A percentile compares a stretch with the other conserved stretches of the same genome.
Evolutionary conservation across 257 asterid genomes (phyloP).

Genomic region (Solanum ossicruentum): DNA sequence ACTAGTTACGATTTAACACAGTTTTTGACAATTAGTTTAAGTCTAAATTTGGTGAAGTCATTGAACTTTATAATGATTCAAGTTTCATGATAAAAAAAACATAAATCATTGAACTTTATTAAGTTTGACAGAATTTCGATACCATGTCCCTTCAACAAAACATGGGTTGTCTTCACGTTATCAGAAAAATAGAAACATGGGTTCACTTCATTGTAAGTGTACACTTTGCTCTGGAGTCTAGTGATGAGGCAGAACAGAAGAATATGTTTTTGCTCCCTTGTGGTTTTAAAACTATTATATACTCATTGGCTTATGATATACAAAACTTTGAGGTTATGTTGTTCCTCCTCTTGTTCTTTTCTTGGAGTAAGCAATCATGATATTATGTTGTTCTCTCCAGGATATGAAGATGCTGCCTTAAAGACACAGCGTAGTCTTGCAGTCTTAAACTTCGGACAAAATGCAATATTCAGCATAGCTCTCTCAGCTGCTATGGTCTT

Average conservation of each 20-base stretch:
- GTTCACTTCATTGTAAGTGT: background rate
- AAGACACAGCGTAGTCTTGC: constrained; percentile 92
- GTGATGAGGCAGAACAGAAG: background rate
- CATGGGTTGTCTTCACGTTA: background rate
- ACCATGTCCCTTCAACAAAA: background rate
- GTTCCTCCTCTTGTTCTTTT: background rate
- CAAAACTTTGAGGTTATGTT: background rate
- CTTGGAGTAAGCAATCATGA: background rate
- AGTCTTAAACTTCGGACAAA: constrained; percentile 84
- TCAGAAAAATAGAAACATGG: background rate
- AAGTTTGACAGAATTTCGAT: background rate
- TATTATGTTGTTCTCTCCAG: constrained; percentile 31
- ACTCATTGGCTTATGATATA: background rate
- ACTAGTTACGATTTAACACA: background rate
- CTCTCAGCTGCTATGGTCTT: constrained; percentile 86
- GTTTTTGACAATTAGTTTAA: background rate
- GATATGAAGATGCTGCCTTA: constrained; percentile 90
- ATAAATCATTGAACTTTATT: background rate
- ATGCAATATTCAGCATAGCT: constrained; percentile 72
- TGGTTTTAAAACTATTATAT: background rate
- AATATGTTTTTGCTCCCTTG: background rate
- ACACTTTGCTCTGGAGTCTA: background rate
- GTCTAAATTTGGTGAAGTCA: background rate
- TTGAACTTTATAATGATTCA: background rate
- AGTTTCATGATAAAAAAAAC: background rate